Percentiles rank a stretch among this genome's conserved stretches.
Conservation (phyloP, 1,284 basidiomycete species). For the Pterulicium gracile region DNA sequence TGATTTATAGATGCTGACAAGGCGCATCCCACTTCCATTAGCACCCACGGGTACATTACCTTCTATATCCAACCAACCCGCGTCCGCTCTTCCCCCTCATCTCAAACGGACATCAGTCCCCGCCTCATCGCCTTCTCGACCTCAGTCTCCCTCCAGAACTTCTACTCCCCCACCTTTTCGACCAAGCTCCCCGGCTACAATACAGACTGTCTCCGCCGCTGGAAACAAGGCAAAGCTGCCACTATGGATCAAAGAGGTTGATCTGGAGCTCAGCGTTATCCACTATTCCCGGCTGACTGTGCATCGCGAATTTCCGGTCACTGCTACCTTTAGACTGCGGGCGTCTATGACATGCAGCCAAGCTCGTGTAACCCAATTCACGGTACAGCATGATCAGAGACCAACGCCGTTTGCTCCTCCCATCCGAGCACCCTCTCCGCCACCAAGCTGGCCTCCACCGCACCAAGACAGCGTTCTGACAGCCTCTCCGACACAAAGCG, state of each 20-base stretch:
- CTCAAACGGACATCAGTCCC: constrained; percentile 43
- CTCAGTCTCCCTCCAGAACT: constrained; percentile 15
- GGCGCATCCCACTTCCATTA: constrained; percentile 52
- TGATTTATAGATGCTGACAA: constrained; percentile 49
- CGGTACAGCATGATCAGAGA: constrained; percentile 51
- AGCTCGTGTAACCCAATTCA: constrained; percentile 28
- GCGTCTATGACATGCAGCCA: constrained; percentile 20
- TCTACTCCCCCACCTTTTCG: constrained; percentile 12
- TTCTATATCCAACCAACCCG: constrained; percentile 29
- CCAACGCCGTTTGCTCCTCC: constrained; percentile 14
- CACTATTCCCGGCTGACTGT: background rate
- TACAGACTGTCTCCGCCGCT: constrained; percentile 39
- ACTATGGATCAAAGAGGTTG: background rate
- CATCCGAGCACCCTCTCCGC: constrained; percentile 10
- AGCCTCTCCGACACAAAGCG: constrained; percentile 30
- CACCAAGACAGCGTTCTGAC: constrained; percentile 42
- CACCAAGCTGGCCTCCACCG: too few species aligned
- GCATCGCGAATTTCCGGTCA: background rate
- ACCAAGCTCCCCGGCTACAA: constrained; percentile 35
- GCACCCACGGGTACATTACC: constrained; percentile 24
- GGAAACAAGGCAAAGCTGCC: constrained; percentile 19
- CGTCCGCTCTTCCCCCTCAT: constrained; percentile 61
- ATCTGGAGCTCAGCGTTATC: background rate
- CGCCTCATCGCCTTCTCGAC: constrained; percentile 32
- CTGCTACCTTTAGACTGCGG: background rate